Conservation (phyloP, 352 stramenopile species). For the Globisporangium iwayamae region DNA sequence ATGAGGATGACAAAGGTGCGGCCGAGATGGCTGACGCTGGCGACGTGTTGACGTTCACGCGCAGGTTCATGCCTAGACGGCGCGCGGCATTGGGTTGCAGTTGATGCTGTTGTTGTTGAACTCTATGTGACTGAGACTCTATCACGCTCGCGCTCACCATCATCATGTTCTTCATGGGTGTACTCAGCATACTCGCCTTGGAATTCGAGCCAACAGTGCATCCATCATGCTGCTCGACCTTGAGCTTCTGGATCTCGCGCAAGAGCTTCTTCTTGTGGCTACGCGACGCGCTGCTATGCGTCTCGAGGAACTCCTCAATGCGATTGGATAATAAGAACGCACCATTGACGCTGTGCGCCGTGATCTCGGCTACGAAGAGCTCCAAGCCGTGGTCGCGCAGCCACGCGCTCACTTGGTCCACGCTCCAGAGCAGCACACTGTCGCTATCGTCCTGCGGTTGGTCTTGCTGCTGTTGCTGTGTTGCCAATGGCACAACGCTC, state of each 20-base stretch:
- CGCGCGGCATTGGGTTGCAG: conserved; percentile 24
- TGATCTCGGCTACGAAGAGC: conserved; percentile 48
- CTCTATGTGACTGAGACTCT: background rate
- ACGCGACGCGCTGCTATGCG: conserved; percentile 42
- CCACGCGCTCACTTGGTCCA: conserved; percentile 52
- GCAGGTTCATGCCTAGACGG: conserved; percentile 38
- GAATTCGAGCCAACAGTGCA: background rate
- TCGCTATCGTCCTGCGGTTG: background rate
- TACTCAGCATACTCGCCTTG: conserved; percentile 2
- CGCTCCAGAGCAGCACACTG: conserved; percentile 26
- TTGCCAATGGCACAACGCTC: background rate
- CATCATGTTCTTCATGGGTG: conserved; percentile 2
- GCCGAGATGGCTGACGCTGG: conserved; percentile 4
- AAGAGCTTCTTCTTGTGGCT: conserved; percentile 78
- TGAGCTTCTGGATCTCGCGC: conserved; percentile 77
- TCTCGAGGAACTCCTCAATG: conserved; percentile 58
- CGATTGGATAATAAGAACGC: conserved; percentile 34
- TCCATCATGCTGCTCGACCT: conserved; percentile 17
- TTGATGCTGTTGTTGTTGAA: background rate
- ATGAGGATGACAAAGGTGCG: background rate
- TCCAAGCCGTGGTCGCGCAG: conserved; percentile 55
- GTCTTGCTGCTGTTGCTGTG: background rate
- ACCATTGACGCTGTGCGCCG: conserved; percentile 42
- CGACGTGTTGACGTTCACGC: conserved; percentile 45
- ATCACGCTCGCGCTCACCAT: background rate